Evolutionary conservation across 306 rosid genomes (phyloP).

Genomic region (Dryas drummondii): DNA sequence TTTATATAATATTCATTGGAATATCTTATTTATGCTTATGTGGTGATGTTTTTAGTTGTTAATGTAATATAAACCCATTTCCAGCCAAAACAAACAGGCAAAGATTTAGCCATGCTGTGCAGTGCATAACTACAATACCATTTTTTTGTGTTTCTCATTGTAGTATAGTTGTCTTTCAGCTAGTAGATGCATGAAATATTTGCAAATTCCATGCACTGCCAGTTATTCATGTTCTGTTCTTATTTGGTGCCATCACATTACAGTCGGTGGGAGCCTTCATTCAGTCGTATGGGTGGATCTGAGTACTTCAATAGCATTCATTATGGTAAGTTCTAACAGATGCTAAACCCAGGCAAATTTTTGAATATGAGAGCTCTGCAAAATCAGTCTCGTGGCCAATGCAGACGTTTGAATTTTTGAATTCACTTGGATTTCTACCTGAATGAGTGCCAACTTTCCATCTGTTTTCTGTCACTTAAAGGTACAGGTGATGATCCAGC

Average conservation of each 20-base stretch:
- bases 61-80: background rate
- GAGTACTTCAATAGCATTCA: conserved; percentile 69
- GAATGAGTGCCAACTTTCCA: conserved; percentile 5
- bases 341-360: conserved; percentile 22
- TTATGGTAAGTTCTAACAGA: conserved; percentile 59
- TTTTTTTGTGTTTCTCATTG: background rate
- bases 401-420: conserved; percentile 3
- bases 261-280: conserved; percentile 91
- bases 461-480: conserved; percentile 22
- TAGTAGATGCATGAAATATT: conserved; percentile 18
- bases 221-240: conserved; percentile 24
- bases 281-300: conserved; percentile 81
- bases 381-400: conserved; percentile 7
- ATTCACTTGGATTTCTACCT: conserved; percentile 22
- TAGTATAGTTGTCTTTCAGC: background rate
- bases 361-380: conserved; percentile 15
- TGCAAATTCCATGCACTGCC: conserved; percentile 14
- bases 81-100: background rate
- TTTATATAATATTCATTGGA: background rate
- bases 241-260: conserved; percentile 34
- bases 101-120: background rate
- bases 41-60: background rate
- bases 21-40: background rate
- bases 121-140: background rate
- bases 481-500: conserved; percentile 80